phyloP scores from a whole-genome alignment of 495 filamentous ascomycete genomes.

The Penicillium coffeae region DNA sequence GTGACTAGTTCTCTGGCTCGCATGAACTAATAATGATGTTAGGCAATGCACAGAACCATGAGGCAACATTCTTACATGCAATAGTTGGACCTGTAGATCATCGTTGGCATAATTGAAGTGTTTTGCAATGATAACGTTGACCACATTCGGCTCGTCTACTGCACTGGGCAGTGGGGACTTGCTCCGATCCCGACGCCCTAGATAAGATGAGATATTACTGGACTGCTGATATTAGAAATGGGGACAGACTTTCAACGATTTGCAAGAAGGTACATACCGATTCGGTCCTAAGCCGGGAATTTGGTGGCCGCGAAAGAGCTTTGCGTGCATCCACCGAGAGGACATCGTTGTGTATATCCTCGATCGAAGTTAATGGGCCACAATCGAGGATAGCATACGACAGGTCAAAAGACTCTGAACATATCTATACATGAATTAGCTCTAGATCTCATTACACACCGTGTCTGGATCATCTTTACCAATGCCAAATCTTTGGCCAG shows the following conservation, averaged over 20 bases:
- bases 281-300: slow-evolving; percentile 16
- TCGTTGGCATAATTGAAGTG: slow-evolving; percentile 67
- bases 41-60: background rate
- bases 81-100: slow-evolving; percentile 78
- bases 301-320: slow-evolving; percentile 12
- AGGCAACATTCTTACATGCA: slow-evolving; percentile 54
- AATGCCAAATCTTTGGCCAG: slow-evolving; percentile 69
- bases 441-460: background rate
- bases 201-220: slow-evolving; percentile 19
- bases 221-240: slow-evolving; percentile 15
- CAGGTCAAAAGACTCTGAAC: slow-evolving; percentile 67
- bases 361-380: slow-evolving; percentile 64
- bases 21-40: slow-evolving; percentile 57
- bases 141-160: slow-evolving; percentile 49
- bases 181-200: slow-evolving; percentile 17
- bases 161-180: slow-evolving; percentile 12
- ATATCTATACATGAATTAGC: slow-evolving; percentile 44
- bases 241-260: background rate
- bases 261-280: slow-evolving; percentile 12
- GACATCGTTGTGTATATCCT: slow-evolving; percentile 72
- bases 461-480: slow-evolving; percentile 35
- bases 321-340: slow-evolving; percentile 37
- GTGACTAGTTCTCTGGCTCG: slow-evolving; percentile 74
- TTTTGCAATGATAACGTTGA: slow-evolving; percentile 77
- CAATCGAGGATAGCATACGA: slow-evolving; percentile 65